A percentile compares a stretch with the other conserved stretches of the same genome.
Conservation (phyloP, 129 eudicot genomes). For the Tagetes erecta region DNA sequence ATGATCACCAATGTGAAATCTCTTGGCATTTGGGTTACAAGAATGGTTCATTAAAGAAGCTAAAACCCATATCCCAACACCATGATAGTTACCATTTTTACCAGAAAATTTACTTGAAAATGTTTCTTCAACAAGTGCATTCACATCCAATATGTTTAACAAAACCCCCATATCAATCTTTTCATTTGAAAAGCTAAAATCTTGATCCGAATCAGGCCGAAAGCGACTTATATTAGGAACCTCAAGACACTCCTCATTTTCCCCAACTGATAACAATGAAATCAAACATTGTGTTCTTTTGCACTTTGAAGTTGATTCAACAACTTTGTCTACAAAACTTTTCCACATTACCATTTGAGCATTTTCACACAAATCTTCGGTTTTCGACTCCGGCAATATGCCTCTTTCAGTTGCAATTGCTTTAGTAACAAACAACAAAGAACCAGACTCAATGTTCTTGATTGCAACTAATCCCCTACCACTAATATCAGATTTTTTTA, state of each 20-base stretch:
- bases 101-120: slow-evolving; percentile 64
- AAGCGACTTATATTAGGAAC: slow-evolving; percentile 57
- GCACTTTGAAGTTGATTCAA: slow-evolving; percentile 52
- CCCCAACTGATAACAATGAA: slow-evolving; percentile 58
- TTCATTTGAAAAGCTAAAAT: slow-evolving; percentile 31
- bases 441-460: slow-evolving; percentile 70
- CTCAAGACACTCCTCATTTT: slow-evolving; percentile 63
- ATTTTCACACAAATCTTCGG: slow-evolving; percentile 47
- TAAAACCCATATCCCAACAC: slow-evolving; percentile 81
- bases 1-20: slow-evolving; percentile 78
- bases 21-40: slow-evolving; percentile 81
- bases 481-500: slow-evolving; percentile 81
- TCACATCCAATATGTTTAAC: slow-evolving; percentile 73
- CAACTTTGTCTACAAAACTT: slow-evolving; percentile 78
- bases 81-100: slow-evolving; percentile 61
- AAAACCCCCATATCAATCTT: slow-evolving; percentile 43
- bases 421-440: slow-evolving; percentile 67
- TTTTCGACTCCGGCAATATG: slow-evolving; percentile 54
- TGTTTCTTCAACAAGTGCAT: slow-evolving; percentile 71
- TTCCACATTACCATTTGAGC: slow-evolving; percentile 89
- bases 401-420: slow-evolving; percentile 85
- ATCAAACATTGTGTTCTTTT: slow-evolving; percentile 48
- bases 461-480: slow-evolving; percentile 79
- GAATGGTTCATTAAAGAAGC: slow-evolving; percentile 87
- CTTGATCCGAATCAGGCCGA: slow-evolving; percentile 55